Conservation (phyloP, 73 alveolate genomes). For the Tetrahymena borealis region DNA sequence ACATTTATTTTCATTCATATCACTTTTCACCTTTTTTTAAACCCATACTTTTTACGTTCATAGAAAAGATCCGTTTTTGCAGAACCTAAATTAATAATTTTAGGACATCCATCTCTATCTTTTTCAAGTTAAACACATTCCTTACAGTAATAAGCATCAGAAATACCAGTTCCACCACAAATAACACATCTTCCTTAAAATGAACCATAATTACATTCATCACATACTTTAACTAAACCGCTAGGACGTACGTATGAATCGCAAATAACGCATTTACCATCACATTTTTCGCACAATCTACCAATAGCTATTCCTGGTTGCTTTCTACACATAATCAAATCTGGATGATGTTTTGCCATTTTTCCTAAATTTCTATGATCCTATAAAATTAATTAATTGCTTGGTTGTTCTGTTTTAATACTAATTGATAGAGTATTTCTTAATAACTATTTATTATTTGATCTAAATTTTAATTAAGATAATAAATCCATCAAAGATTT, state of each 20-base stretch:
- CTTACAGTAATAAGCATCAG: constrained; percentile 98
- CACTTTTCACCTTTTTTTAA: constrained; percentile 52
- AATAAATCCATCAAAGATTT: no score
- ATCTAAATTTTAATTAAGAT: no score
- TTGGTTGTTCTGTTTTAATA: no score
- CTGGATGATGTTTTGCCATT: constrained; percentile 99
- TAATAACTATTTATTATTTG: no score
- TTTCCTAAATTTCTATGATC: no score
- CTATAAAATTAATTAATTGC: no score
- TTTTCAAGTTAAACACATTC: constrained; percentile 87
- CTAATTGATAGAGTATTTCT: no score
- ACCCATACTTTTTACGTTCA: constrained; percentile 96
- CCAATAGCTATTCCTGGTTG: constrained; percentile 98
- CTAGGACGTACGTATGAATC: constrained; percentile 95
- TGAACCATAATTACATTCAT: constrained; percentile 91
- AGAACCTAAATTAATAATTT: constrained; percentile 95
- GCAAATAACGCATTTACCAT: constrained; percentile 98
- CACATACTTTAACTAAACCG: constrained; percentile 91
- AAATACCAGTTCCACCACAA: constrained; percentile 96
- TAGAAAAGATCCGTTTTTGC: constrained; percentile 97
- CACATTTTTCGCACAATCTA: constrained; percentile 96
- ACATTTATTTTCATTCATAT: not conserved
- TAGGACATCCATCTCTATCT: constrained; percentile 99
- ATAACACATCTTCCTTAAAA: constrained; percentile 96
- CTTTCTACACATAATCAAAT: constrained; percentile 95